Evolutionary conservation across 805 yeast species (phyloP).

Genomic region (Candida tammaniensis): DNA sequence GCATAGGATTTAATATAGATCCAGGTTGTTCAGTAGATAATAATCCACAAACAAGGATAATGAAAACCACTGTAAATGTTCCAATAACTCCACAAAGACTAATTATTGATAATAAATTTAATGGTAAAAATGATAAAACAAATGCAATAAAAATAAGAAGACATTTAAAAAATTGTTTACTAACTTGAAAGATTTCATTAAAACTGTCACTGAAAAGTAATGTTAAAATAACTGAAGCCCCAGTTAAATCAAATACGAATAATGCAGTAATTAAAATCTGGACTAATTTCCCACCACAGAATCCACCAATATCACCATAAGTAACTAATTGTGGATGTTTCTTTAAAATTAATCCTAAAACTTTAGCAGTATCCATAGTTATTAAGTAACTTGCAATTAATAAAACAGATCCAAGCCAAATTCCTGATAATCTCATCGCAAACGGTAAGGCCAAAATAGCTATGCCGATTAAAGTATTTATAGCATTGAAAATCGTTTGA

Average conservation of each 20-base stretch:
- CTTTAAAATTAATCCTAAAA: slow-evolving; percentile 48
- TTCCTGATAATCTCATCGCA: slow-evolving; percentile 67
- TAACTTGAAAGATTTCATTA: slow-evolving; percentile 41
- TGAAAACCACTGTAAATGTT: slow-evolving; percentile 48
- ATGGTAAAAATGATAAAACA: slow-evolving; percentile 51
- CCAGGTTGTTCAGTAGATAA: slow-evolving; percentile 46
- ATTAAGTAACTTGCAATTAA: slow-evolving; percentile 45
- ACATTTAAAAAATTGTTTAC: slow-evolving; percentile 24
- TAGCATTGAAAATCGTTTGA: slow-evolving; percentile 65
- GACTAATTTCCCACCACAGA: slow-evolving; percentile 45
- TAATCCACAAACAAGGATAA: slow-evolving; percentile 49
- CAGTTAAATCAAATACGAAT: slow-evolving; percentile 56
- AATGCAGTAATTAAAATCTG: slow-evolving; percentile 45
- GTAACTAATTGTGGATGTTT: slow-evolving; percentile 41
- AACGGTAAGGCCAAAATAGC: slow-evolving; percentile 73
- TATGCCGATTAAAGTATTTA: slow-evolving; percentile 73
- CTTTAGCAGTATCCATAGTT: slow-evolving; percentile 52
- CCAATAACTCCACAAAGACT: slow-evolving; percentile 56
- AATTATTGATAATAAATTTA: slow-evolving; percentile 52
- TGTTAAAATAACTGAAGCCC: slow-evolving; percentile 58
- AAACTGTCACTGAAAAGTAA: slow-evolving; percentile 62
- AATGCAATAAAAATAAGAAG: slow-evolving; percentile 38
- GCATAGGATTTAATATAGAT: slow-evolving; percentile 48
- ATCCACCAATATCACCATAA: slow-evolving; percentile 58
- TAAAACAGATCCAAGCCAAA: slow-evolving; percentile 50